These are phyloP conservation scores for Hexamita inflata DNA, from an alignment of 208 protist genomes.

Conservation along the genomic window DNA sequence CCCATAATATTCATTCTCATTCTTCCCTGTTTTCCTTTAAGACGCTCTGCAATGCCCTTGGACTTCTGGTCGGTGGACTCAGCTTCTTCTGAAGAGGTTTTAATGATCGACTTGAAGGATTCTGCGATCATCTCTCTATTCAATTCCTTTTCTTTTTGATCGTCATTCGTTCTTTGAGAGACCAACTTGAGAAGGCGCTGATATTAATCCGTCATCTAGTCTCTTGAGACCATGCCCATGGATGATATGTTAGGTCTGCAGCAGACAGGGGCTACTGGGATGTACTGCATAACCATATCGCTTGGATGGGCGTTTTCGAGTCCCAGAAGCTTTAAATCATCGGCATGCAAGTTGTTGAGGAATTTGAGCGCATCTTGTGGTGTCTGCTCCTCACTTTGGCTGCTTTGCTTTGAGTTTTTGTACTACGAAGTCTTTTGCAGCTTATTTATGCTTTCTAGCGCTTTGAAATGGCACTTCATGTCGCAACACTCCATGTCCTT, in stretches of 20 bases:
- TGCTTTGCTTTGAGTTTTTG: neutral
- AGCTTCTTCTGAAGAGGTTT: neutral
- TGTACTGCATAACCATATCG: neutral
- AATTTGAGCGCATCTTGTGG: neutral
- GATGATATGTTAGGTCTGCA: neutral
- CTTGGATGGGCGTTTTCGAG: neutral
- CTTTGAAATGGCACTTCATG: neutral
- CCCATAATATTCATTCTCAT: slow-evolving; percentile 96
- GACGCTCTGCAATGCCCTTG: slow-evolving; percentile 86
- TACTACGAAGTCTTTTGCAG: neutral
- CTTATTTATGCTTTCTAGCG: neutral
- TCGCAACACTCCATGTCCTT: neutral
- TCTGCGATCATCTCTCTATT: neutral
- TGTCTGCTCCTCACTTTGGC: neutral
- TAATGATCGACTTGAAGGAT: neutral
- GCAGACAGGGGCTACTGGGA: neutral
- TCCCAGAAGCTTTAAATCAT: neutral
- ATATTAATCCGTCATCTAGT: neutral
- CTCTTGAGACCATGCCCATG: neutral
- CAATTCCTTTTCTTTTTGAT: neutral
- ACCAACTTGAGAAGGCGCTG: neutral
- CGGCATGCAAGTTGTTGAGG: neutral
- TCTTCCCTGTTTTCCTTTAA: slow-evolving; percentile 94
- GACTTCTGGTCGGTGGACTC: neutral
- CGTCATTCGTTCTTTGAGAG: neutral